These are phyloP conservation scores for Phytophthora parvispora DNA, from an alignment of 352 stramenopile genomes.

Conservation along the genomic window DNA sequence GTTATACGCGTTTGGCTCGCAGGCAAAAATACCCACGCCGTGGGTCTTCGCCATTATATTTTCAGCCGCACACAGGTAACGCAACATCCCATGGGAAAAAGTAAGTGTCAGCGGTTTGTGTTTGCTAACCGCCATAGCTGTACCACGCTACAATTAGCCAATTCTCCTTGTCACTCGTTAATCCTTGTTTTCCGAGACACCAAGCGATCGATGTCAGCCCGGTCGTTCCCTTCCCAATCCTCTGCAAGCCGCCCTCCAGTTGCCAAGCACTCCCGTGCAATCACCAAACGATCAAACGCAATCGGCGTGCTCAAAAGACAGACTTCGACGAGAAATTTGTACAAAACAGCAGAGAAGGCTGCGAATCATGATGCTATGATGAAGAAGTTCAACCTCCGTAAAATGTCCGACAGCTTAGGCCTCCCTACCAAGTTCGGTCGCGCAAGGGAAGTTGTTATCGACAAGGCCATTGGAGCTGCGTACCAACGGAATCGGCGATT, in stretches of 20 bases:
- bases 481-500: not conserved
- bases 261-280: not conserved
- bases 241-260: not conserved
- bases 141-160: not conserved
- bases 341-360: constrained; percentile 1
- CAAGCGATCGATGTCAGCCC: not conserved
- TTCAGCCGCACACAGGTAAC: too few relatives aligned
- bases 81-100: too few relatives aligned
- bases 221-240: not conserved
- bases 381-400: constrained; percentile 13
- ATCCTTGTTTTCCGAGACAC: not conserved
- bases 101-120: too few relatives aligned
- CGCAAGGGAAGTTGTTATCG: not conserved
- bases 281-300: not conserved
- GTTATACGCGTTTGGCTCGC: not conserved
- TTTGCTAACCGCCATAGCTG: too few relatives aligned
- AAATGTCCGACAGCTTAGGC: not conserved
- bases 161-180: not conserved
- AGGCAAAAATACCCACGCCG: not conserved
- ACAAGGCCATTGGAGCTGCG: not conserved
- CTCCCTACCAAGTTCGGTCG: not conserved
- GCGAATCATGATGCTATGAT: constrained; percentile 10
- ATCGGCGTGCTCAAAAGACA: not conserved
- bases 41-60: too few relatives aligned
- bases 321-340: constrained; percentile 1